A percentile compares a stretch with the other conserved stretches of the same genome.
These are phyloP conservation scores for Lophiostoma macrostomum DNA, from an alignment of 495 filamentous ascomycete species.

Conservation along the genomic window DNA sequence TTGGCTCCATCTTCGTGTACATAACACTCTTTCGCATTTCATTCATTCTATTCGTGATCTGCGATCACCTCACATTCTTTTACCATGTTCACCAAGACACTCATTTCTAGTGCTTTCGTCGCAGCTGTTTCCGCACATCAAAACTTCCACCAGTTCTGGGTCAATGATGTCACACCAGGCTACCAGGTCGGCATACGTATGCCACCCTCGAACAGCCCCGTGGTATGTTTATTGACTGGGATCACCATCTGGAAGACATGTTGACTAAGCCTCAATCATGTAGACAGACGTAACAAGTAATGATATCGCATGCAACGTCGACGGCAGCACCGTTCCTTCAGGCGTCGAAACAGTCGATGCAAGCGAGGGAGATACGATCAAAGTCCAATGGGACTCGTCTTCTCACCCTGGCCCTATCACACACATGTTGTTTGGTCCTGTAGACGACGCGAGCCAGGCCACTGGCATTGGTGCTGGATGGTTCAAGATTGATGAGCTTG, in stretches of 20 bases:
- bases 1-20: not conserved
- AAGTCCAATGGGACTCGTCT: not conserved
- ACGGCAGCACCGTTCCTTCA: not conserved
- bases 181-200: slow-evolving; percentile 4
- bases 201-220: slow-evolving; percentile 6
- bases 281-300: slow-evolving; percentile 8
- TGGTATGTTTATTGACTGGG: too few relatives aligned
- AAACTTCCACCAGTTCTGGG: slow-evolving; percentile 6
- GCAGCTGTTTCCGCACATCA: slow-evolving; percentile 1
- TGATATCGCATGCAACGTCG: slow-evolving; percentile 11
- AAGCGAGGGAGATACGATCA: slow-evolving; percentile 1
- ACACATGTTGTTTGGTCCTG: slow-evolving; percentile 21
- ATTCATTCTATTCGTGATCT: not conserved
- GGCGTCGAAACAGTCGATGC: slow-evolving; percentile 6
- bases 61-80: not conserved
- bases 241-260: too few relatives aligned
- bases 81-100: not conserved
- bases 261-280: too few relatives aligned
- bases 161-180: slow-evolving; percentile 4
- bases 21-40: not conserved
- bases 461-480: slow-evolving; percentile 35
- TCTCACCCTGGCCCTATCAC: slow-evolving; percentile 10
- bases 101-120: not conserved
- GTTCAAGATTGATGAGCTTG: slow-evolving; percentile 39
- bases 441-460: slow-evolving; percentile 11